Conservation (phyloP, 2,329 filamentous ascomycete genomes). For the Blastomyces parvus region DNA sequence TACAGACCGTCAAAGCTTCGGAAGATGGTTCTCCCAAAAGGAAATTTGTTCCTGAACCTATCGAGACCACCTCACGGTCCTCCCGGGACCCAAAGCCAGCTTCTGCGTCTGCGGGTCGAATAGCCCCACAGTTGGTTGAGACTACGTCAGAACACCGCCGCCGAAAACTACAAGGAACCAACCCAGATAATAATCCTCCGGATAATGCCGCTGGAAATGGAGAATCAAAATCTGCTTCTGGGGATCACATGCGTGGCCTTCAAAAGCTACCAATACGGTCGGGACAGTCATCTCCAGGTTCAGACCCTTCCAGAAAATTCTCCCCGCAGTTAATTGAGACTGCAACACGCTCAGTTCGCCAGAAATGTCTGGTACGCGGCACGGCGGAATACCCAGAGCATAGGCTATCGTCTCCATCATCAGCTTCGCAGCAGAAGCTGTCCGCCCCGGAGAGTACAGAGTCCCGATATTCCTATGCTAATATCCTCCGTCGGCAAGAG, state of each 20-base stretch:
- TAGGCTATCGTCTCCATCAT: constrained; percentile 30
- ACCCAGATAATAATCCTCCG: background rate
- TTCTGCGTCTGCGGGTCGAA: constrained; percentile 45
- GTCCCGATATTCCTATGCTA: constrained; percentile 39
- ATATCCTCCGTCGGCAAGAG: constrained; percentile 31
- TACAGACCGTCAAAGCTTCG: background rate
- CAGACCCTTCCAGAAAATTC: constrained; percentile 44
- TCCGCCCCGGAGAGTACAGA: constrained; percentile 31
- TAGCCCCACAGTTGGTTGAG: constrained; percentile 62
- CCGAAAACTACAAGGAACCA: background rate
- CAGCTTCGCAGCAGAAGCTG: constrained; percentile 4
- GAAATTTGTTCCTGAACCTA: constrained; percentile 24
- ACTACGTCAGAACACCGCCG: constrained; percentile 52
- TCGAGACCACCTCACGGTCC: constrained; percentile 19
- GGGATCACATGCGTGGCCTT: constrained; percentile 6
- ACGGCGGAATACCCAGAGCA: constrained; percentile 58
- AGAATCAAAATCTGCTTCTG: constrained; percentile 11
- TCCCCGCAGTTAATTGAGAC: constrained; percentile 75
- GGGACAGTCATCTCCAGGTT: background rate
- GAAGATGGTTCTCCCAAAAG: constrained; percentile 10
- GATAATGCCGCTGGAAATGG: background rate
- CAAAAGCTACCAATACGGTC: background rate
- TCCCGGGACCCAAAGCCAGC: constrained; percentile 10
- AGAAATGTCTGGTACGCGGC: constrained; percentile 54
- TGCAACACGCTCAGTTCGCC: constrained; percentile 59